Base-by-base conservation (phyloP, 352 stramenopile species). In the Phytopythium helicoides region DNA sequence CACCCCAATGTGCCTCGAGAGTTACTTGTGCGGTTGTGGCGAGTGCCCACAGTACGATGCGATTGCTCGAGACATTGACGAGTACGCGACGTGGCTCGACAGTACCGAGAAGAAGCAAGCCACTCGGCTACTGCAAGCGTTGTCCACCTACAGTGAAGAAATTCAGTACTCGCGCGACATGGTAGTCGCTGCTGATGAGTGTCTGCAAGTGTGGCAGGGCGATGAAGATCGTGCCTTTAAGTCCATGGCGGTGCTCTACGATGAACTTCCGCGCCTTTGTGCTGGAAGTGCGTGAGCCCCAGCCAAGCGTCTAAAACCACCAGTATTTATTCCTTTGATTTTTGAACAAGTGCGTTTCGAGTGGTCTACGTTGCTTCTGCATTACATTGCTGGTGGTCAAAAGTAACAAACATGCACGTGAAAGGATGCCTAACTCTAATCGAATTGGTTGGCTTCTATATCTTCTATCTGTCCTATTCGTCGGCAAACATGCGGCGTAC, bases 141-240 rank as follows among this genome's bases (percentile, higher is more conserved):
- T 81, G 57, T 86, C 75, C 28, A 84, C 77, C n/a, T 89, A 92
- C 65, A 89, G 76, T 45, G 71, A 89, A 62, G 76, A 77, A 41
- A 59, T 73, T 18, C 71, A 76, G 35, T 92, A 86, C 52, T 60
- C 68, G 21, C 60, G 54, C 51, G 73, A 85, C 11, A 86, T 92
- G 81, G 76, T 92, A 44, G 46, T 61, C 5, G 71, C 71, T 12
- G 81, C 76, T 1, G 62, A 81, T 40, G 79, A 86, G 52, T 92
- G 76, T 39, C 65, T 89, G 41, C 58, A 83, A 8, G 60, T 86
- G 19, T 89, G 79, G 75, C 52, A 70, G 22, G 81, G 81, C 34
- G 64, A 92, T 47, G 79, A 92, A 61, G 62, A 82, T 33, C 70
- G 66, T 14, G 81, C 81, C 16, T 86, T 92, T 54, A 74, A 74